Evolutionary conservation across 495 filamentous ascomycete species (phyloP).

Genomic region (Penicillium cosmopolitanum): DNA sequence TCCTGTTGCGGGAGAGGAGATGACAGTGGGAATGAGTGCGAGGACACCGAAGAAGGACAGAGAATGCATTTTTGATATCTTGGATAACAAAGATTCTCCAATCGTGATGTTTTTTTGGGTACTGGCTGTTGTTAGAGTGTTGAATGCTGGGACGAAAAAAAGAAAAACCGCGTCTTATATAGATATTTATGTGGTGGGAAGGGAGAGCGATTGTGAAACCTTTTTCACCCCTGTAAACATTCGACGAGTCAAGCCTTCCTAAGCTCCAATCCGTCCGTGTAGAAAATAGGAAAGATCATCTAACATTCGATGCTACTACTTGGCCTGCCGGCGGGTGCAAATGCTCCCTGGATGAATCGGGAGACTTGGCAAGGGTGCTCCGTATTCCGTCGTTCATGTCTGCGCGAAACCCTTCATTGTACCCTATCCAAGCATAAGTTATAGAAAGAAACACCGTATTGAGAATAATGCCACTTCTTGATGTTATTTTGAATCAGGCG

Average conservation of each 20-base stretch:
- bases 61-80: slow-evolving; percentile 10
- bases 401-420: background rate
- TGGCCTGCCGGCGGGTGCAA: background rate
- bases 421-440: background rate
- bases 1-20: slow-evolving; percentile 11
- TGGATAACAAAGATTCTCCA: no score
- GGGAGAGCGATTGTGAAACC: background rate
- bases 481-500: background rate
- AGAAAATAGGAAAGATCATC: slow-evolving; percentile 5
- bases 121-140: background rate
- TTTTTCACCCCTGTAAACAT: background rate
- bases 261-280: background rate
- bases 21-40: slow-evolving; percentile 12
- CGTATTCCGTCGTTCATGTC: slow-evolving; percentile 2
- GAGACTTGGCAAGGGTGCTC: slow-evolving; percentile 2
- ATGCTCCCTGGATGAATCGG: background rate
- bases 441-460: background rate
- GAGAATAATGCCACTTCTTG: background rate
- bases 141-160: background rate
- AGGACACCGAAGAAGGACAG: slow-evolving; percentile 11
- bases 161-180: slow-evolving; percentile 6
- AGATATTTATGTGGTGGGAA: background rate
- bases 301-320: background rate
- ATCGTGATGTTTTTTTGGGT: background rate
- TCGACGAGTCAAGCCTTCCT: background rate